A percentile compares a stretch with the other conserved stretches of the same genome.
Evolutionary conservation across 495 filamentous ascomycete species (phyloP).

Genomic region (Amorphotheca resinae): DNA sequence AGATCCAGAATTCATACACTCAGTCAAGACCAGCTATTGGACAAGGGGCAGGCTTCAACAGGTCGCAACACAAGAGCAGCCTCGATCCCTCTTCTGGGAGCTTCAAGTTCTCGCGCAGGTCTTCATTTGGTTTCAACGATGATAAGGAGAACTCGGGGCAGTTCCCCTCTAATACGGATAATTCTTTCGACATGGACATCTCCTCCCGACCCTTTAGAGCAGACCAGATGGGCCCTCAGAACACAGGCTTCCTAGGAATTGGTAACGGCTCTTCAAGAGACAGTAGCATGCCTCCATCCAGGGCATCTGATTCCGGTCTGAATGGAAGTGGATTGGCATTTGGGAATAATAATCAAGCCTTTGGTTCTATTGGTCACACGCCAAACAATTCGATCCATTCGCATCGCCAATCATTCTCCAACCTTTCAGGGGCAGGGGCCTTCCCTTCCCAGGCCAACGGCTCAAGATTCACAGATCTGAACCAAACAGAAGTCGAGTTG

Average conservation of each 20-base stretch:
- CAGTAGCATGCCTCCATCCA: slow-evolving; percentile 21
- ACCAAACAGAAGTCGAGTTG: slow-evolving; percentile 14
- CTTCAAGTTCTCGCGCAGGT: slow-evolving; percentile 17
- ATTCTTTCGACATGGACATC: slow-evolving; percentile 9
- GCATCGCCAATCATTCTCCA: slow-evolving; percentile 15
- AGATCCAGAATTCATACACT: slow-evolving; percentile 33
- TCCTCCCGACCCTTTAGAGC: slow-evolving; percentile 2
- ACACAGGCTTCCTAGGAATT: slow-evolving; percentile 5
- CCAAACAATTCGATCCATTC: slow-evolving; percentile 21
- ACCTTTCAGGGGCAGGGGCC: slow-evolving; percentile 7
- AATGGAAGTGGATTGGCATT: slow-evolving; percentile 11
- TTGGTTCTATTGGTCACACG: slow-evolving; percentile 20
- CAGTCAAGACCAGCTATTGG: slow-evolving; percentile 15
- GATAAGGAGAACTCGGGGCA: slow-evolving; percentile 24
- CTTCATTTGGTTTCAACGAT: slow-evolving; percentile 14
- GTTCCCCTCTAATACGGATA: slow-evolving; percentile 6
- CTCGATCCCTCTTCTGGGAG: slow-evolving; percentile 19
- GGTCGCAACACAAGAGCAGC: slow-evolving; percentile 18
- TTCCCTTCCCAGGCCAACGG: slow-evolving; percentile 10
- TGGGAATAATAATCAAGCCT: slow-evolving; percentile 9
- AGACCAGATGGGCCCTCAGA: neutral
- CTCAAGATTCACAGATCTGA: slow-evolving; percentile 9
- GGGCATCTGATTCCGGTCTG: slow-evolving; percentile 23
- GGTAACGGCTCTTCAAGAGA: slow-evolving; percentile 20
- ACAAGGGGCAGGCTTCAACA: slow-evolving; percentile 12